Conservation (phyloP, 2,329 filamentous ascomycete species). For the Mycosphaerella sp. region DNA sequence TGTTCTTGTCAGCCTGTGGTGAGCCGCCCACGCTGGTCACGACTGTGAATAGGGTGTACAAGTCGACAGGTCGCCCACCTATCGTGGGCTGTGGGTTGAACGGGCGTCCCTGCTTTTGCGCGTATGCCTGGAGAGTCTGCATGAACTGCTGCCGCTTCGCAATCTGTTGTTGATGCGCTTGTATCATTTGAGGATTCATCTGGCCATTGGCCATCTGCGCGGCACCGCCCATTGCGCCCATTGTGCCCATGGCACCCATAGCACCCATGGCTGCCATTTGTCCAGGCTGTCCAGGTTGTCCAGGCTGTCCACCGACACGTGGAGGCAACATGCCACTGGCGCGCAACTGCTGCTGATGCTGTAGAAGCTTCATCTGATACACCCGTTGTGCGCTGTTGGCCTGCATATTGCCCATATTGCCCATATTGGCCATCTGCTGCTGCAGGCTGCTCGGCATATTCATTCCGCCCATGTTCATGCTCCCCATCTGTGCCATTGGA, state of each 20-base stretch:
- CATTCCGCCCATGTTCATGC: constrained; percentile 32
- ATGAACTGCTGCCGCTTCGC: constrained; percentile 41
- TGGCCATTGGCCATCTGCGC: constrained; percentile 24
- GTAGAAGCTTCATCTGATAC: constrained; percentile 79
- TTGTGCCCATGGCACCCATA: constrained; percentile 16
- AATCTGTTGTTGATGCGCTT: constrained; percentile 20
- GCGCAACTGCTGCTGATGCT: constrained; percentile 62
- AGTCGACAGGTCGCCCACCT: constrained; percentile 64
- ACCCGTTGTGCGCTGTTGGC: constrained; percentile 67
- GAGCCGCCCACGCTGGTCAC: constrained; percentile 74
- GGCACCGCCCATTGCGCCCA: constrained; percentile 17
- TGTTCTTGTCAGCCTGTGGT: constrained; percentile 61
- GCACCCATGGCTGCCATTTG: constrained; percentile 25
- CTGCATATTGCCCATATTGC: constrained; percentile 31
- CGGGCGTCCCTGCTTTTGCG: constrained; percentile 64
- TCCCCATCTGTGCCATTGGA: constrained; percentile 35
- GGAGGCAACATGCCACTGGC: constrained; percentile 29
- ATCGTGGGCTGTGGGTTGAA: constrained; percentile 70
- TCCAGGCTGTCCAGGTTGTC: background rate
- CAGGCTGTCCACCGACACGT: constrained; percentile 26
- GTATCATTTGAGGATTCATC: constrained; percentile 16
- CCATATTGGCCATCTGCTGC: constrained; percentile 37
- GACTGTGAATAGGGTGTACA: constrained; percentile 70
- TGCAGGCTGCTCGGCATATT: constrained; percentile 41
- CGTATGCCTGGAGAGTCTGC: constrained; percentile 69